phyloP scores from a whole-genome alignment of 495 filamentous ascomycete species.

The Penicillium macrosclerotiorum region DNA sequence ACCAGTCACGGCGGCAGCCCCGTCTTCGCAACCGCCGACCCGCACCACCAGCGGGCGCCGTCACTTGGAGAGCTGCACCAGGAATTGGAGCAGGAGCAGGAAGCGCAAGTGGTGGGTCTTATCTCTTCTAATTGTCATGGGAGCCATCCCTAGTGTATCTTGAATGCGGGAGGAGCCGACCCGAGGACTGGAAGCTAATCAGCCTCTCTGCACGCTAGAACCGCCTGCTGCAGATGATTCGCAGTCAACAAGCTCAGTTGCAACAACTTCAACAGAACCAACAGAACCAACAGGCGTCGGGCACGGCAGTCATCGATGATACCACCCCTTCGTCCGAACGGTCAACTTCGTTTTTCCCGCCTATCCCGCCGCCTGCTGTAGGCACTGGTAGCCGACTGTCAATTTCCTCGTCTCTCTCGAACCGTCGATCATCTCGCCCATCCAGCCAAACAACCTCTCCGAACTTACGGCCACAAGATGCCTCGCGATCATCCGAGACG shows the following conservation, averaged over 20 bases:
- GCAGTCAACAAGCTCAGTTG: conserved; percentile 81
- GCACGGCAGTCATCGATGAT: conserved; percentile 62
- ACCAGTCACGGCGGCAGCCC: conserved; percentile 57
- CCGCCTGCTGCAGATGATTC: conserved; percentile 84
- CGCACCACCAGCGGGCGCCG: conserved; percentile 67
- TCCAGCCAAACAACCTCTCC: conserved; percentile 39
- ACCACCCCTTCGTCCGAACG: conserved; percentile 64
- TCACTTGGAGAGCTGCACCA: conserved; percentile 95
- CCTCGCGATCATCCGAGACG: conserved; percentile 22
- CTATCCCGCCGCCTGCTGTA: conserved; percentile 34
- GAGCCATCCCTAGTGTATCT: neutral
- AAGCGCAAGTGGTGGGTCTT: conserved; percentile 78
- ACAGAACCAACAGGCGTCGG: conserved; percentile 33
- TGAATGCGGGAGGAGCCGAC: neutral
- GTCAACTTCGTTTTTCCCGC: conserved; percentile 50
- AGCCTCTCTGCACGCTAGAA: conserved; percentile 54
- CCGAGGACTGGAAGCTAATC: conserved; percentile 2
- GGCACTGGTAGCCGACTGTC: conserved; percentile 26
- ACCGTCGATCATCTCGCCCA: conserved; percentile 45
- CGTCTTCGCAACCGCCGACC: conserved; percentile 53
- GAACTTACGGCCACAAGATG: conserved; percentile 34
- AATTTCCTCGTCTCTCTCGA: conserved; percentile 44
- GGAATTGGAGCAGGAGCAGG: conserved; percentile 91
- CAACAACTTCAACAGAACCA: conserved; percentile 59
- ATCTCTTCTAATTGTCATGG: neutral